A percentile compares a stretch with the other conserved stretches of the same genome.
Evolutionary conservation across 2,329 filamentous ascomycete species (phyloP).

Genomic region (Plenodomus lindquistii): DNA sequence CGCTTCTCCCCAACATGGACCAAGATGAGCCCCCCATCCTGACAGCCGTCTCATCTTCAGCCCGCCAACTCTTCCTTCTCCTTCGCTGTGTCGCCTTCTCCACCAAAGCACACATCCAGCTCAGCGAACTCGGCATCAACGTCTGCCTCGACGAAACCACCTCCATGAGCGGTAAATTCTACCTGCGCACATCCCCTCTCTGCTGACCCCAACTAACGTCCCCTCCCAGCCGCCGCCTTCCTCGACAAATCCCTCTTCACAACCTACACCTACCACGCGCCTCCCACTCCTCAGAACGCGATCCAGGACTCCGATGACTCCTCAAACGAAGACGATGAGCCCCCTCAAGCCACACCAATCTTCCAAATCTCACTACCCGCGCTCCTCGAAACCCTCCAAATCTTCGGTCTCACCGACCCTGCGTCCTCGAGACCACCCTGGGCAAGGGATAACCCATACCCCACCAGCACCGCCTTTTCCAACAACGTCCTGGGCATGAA

Average conservation of each 20-base stretch:
- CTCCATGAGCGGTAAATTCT: constrained; percentile 95
- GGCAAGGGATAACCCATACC: constrained; percentile 48
- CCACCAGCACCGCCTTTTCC: constrained; percentile 75
- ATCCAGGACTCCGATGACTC: constrained; percentile 35
- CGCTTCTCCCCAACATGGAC: constrained; percentile 25
- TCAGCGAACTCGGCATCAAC: constrained; percentile 81
- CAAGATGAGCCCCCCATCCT: constrained; percentile 60
- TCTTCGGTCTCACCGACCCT: constrained; percentile 72
- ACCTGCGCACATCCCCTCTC: constrained; percentile 21
- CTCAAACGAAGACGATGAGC: constrained; percentile 45
- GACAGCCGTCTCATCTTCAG: constrained; percentile 76
- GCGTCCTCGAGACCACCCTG: constrained; percentile 41
- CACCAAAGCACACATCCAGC: constrained; percentile 68
- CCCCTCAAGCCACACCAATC: constrained; percentile 56
- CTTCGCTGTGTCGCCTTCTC: constrained; percentile 66
- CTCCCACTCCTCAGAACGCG: constrained; percentile 45
- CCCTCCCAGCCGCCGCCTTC: constrained; percentile 68
- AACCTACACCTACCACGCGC: constrained; percentile 71
- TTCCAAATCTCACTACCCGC: constrained; percentile 89
- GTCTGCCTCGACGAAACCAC: constrained; percentile 87
- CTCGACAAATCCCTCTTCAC: constrained; percentile 89
- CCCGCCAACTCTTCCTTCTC: constrained; percentile 71
- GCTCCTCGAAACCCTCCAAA: constrained; percentile 90
- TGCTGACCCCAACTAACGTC: constrained; percentile 9
- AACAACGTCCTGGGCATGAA: constrained; percentile 80